phyloP scores from a whole-genome alignment of 306 rosid species.

The Prosopis cineraria region DNA sequence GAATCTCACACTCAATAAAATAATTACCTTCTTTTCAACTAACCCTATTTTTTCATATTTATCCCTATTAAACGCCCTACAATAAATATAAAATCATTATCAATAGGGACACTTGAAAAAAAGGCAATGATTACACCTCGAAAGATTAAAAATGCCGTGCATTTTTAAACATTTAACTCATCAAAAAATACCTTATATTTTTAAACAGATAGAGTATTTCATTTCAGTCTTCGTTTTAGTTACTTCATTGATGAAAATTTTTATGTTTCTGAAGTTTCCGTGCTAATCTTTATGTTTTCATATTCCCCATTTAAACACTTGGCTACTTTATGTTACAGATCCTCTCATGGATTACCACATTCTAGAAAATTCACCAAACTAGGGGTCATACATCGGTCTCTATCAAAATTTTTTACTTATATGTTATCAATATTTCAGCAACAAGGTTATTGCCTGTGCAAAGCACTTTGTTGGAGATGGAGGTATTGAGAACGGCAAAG shows the following conservation, averaged over 20 bases:
- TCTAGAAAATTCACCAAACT: neutral
- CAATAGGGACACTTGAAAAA: no score
- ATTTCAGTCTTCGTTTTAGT: neutral
- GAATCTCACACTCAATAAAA: no score
- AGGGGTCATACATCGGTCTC: neutral
- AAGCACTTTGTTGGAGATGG: slow-evolving; percentile 98
- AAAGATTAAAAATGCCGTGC: no score
- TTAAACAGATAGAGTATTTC: no score
- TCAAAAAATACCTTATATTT: no score
- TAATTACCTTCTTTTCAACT: no score
- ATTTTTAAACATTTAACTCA: no score
- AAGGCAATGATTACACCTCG: no score
- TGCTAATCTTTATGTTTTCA: neutral
- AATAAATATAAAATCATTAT: no score
- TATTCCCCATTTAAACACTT: neutral
- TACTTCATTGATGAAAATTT: neutral
- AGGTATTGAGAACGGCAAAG: slow-evolving; percentile 75
- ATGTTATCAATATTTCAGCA: slow-evolving; percentile 51
- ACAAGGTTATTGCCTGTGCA: slow-evolving; percentile 83
- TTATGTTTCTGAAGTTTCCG: neutral
- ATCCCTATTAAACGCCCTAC: no score
- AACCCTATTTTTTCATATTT: no score
- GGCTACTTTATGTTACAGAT: neutral
- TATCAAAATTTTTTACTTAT: no score
- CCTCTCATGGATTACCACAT: neutral